These are phyloP conservation scores for Saccharomyces mikatae DNA, from an alignment of 805 yeast species.

Conservation along the genomic window DNA sequence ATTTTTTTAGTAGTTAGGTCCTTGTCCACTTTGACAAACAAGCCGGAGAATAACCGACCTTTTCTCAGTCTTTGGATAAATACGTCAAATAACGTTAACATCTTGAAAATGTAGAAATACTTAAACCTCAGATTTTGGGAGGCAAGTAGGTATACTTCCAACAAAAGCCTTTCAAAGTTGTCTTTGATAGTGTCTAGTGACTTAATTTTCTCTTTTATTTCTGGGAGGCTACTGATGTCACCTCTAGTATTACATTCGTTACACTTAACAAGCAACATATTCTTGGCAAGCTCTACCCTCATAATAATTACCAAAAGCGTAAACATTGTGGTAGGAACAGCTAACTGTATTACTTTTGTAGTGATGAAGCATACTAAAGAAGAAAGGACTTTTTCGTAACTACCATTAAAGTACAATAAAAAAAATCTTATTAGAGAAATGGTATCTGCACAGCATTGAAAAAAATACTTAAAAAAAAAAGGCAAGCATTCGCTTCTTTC, in stretches of 20 bases:
- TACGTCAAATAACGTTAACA: constrained; percentile 15
- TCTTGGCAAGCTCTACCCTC: constrained; percentile 12
- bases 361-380: constrained; percentile 10
- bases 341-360: constrained; percentile 13
- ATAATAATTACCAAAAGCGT: constrained; percentile 12
- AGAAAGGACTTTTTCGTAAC: constrained; percentile 3
- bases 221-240: background rate
- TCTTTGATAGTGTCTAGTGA: constrained; percentile 8
- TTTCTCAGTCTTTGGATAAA: constrained; percentile 15
- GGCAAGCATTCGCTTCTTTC: constrained; percentile 5
- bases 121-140: constrained; percentile 13
- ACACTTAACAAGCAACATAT: constrained; percentile 4
- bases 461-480: constrained; percentile 10
- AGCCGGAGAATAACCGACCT: constrained; percentile 9
- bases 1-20: constrained; percentile 8
- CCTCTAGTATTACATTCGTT: constrained; percentile 1
- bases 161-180: constrained; percentile 11
- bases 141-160: constrained; percentile 10
- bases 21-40: constrained; percentile 5
- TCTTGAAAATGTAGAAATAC: constrained; percentile 17
- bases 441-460: constrained; percentile 8
- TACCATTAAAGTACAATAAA: constrained; percentile 10
- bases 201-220: constrained; percentile 8
- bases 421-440: constrained; percentile 7
- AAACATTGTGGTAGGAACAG: constrained; percentile 13